Evolutionary conservation across 306 rosid species (phyloP).

Genomic region (Quercus dentata): DNA sequence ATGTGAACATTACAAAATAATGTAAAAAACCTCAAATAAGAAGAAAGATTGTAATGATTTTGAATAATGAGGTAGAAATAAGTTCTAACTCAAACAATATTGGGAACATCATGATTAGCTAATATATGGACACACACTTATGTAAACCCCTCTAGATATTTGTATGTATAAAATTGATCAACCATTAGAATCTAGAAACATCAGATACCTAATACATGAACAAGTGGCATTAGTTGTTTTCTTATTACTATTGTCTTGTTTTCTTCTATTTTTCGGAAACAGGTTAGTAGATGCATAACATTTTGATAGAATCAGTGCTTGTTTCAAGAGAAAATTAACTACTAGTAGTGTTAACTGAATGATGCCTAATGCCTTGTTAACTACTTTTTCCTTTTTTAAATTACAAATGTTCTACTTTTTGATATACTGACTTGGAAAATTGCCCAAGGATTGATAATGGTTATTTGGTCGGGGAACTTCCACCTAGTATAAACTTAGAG

Average conservation of each 20-base stretch:
- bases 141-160: background rate
- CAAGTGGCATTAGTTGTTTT: background rate
- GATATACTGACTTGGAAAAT: background rate
- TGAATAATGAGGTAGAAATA: background rate
- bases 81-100: background rate
- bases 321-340: background rate
- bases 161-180: background rate
- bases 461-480: slow-evolving; percentile 59
- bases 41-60: background rate
- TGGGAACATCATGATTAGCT: background rate
- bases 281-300: background rate
- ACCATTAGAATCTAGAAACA: background rate
- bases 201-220: background rate
- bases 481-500: slow-evolving; percentile 26
- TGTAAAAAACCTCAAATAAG: background rate
- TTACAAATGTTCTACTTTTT: background rate
- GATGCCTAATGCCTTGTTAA: background rate
- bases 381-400: background rate
- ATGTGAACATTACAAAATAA: background rate
- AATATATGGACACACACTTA: background rate
- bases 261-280: background rate
- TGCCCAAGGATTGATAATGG: background rate
- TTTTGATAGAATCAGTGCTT: background rate
- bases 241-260: background rate
- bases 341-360: background rate